Percentiles rank a stretch among this genome's conserved stretches.
Evolutionary conservation across 2,329 filamentous ascomycete genomes (phyloP).

Genomic region (Ustilaginoidea virens): DNA sequence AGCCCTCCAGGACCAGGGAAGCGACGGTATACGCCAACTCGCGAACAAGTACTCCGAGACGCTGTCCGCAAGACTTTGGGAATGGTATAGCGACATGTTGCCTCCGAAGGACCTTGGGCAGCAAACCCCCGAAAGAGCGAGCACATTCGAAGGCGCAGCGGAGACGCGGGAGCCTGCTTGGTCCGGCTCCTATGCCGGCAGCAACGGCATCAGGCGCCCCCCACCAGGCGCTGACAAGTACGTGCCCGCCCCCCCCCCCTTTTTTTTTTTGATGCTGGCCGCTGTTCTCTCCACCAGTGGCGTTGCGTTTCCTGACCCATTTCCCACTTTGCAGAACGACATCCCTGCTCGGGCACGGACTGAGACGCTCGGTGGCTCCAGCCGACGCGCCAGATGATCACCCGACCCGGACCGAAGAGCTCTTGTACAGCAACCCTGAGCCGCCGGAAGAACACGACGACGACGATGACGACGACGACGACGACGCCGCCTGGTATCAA

Average conservation of each 20-base stretch:
- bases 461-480: conserved; percentile 3
- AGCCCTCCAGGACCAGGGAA: conserved; percentile 2
- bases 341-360: too few relatives aligned
- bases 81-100: conserved; percentile 9
- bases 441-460: not conserved
- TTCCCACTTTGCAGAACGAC: too few relatives aligned
- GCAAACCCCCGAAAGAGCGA: too few relatives aligned
- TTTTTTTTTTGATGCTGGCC: not conserved
- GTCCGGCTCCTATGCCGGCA: not conserved
- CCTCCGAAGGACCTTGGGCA: too few relatives aligned
- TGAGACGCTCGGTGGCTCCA: too few relatives aligned
- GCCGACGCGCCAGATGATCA: too few relatives aligned
- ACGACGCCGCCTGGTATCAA: conserved; percentile 14
- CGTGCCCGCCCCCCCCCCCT: not conserved
- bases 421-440: not conserved
- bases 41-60: too few relatives aligned
- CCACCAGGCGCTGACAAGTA: conserved; percentile 1
- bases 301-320: not conserved
- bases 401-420: too few relatives aligned
- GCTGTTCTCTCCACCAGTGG: not conserved
- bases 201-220: not conserved
- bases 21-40: conserved; percentile 5
- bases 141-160: not conserved
- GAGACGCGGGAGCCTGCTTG: not conserved
- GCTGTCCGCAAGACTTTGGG: too few relatives aligned